Conservation (phyloP, 331 rosid species). For the Acacia pycnantha region DNA sequence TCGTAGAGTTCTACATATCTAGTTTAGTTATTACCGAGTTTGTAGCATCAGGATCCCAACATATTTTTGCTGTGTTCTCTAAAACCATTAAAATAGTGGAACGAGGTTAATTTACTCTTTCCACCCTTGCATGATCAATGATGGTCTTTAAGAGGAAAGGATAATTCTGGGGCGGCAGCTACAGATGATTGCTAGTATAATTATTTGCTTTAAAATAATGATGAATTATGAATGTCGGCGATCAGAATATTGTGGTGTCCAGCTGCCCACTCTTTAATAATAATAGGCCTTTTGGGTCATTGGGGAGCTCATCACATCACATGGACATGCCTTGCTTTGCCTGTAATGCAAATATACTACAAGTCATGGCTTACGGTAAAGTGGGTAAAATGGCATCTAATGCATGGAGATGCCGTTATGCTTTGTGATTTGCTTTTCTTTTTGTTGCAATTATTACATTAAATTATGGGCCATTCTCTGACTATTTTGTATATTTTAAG, state of each 20-base stretch:
- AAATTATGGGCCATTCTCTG: not conserved
- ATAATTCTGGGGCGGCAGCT: not conserved
- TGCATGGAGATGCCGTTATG: not conserved
- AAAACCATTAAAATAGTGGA: slow-evolving; percentile 2
- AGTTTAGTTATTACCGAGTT: slow-evolving; percentile 30
- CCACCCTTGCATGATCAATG: not conserved
- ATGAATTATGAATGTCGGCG: slow-evolving; percentile 3
- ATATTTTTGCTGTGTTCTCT: slow-evolving; percentile 5
- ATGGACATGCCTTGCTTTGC: not conserved
- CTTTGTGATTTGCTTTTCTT: not conserved
- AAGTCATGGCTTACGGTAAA: slow-evolving; percentile 14
- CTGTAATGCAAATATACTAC: not conserved
- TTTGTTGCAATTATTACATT: not conserved
- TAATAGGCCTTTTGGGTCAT: not conserved
- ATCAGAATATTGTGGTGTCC: slow-evolving; percentile 8
- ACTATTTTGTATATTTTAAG: not conserved
- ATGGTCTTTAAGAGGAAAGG: not conserved
- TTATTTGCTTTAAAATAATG: slow-evolving; percentile 2
- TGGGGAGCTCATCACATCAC: not conserved
- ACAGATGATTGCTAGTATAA: not conserved
- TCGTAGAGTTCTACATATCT: slow-evolving; percentile 17
- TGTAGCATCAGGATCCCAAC: slow-evolving; percentile 19
- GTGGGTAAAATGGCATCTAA: slow-evolving; percentile 31
- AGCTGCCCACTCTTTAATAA: slow-evolving; percentile 7
- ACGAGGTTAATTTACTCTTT: not conserved